These are phyloP conservation scores for Lepidium didymum DNA, from an alignment of 345 rosid species.

Conservation along the genomic window DNA sequence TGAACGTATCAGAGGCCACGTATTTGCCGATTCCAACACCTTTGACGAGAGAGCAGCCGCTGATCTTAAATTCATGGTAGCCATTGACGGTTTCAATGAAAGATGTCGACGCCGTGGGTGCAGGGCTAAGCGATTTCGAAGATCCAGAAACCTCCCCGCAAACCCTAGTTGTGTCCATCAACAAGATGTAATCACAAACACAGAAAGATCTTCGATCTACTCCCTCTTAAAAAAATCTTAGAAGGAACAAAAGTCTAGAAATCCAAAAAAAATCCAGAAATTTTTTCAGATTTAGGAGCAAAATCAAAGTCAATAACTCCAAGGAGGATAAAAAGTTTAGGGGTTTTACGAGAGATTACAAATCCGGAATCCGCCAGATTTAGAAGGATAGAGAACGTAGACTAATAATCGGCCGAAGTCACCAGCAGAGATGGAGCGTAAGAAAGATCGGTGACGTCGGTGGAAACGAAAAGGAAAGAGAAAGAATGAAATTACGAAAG, in stretches of 20 bases:
- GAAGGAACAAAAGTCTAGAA: neutral
- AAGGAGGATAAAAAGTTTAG: neutral
- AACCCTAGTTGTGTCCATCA: slow-evolving; percentile 59
- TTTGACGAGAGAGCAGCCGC: slow-evolving; percentile 58
- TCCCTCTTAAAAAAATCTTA: neutral
- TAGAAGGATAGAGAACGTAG: neutral
- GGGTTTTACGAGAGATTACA: neutral
- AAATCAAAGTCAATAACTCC: neutral
- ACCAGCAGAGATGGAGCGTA: slow-evolving; percentile 1
- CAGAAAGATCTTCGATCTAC: neutral
- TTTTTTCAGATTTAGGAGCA: neutral
- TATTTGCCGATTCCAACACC: slow-evolving; percentile 68
- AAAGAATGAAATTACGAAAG: neutral
- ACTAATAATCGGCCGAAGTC: neutral
- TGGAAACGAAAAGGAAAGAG: neutral
- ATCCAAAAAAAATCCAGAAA: neutral
- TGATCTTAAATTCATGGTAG: slow-evolving; percentile 54
- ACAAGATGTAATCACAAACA: neutral
- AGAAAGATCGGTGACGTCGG: slow-evolving; percentile 17
- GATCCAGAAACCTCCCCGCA: slow-evolving; percentile 37
- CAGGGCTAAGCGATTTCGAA: slow-evolving; percentile 21
- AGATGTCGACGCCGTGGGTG: slow-evolving; percentile 47
- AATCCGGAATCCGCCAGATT: neutral
- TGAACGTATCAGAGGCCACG: slow-evolving; percentile 54
- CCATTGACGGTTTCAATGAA: slow-evolving; percentile 58